Conservation (phyloP, 768 basidiomycete genomes). For the Boletus sp. region DNA sequence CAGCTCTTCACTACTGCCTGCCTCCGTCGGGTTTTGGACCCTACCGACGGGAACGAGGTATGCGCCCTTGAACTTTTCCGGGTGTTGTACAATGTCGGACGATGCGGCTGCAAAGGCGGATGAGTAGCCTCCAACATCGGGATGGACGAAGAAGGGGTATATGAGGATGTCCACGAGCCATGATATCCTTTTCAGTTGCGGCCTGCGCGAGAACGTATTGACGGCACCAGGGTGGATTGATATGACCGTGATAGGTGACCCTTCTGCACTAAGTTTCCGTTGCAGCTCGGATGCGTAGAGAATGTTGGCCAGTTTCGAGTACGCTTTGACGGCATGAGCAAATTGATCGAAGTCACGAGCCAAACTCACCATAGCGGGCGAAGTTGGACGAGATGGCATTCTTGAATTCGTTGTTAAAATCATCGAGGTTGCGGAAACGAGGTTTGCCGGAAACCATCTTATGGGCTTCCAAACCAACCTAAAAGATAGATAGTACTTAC, state of each 20-base stretch:
- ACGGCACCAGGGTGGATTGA: constrained; percentile 33
- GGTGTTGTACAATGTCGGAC: constrained; percentile 16
- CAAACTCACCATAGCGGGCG: constrained; percentile 35
- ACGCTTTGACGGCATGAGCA: constrained; percentile 30
- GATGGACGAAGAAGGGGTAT: constrained; percentile 16
- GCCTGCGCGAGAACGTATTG: constrained; percentile 29
- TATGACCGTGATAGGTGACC: constrained; percentile 28
- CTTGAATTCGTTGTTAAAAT: constrained; percentile 38
- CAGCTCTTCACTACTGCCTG: constrained; percentile 22
- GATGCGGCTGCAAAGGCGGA: constrained; percentile 33
- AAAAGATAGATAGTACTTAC: background rate
- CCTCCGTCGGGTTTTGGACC: constrained; percentile 10
- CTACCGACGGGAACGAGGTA: constrained; percentile 30
- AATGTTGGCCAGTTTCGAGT: constrained; percentile 51
- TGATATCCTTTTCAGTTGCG: constrained; percentile 14
- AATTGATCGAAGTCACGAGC: background rate
- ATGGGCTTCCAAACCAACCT: constrained; percentile 37
- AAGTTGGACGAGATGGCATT: constrained; percentile 12
- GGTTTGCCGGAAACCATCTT: constrained; percentile 16
- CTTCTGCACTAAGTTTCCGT: constrained; percentile 34
- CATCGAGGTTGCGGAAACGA: constrained; percentile 33
- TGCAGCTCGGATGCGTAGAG: constrained; percentile 53
- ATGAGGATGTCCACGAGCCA: constrained; percentile 21
- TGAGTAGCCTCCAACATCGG: constrained; percentile 27
- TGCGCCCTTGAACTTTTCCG: constrained; percentile 30